Percentiles rank a stretch among this genome's conserved stretches.
phyloP scores from a whole-genome alignment of 352 stramenopile species.

The Pythium aristosporum region DNA sequence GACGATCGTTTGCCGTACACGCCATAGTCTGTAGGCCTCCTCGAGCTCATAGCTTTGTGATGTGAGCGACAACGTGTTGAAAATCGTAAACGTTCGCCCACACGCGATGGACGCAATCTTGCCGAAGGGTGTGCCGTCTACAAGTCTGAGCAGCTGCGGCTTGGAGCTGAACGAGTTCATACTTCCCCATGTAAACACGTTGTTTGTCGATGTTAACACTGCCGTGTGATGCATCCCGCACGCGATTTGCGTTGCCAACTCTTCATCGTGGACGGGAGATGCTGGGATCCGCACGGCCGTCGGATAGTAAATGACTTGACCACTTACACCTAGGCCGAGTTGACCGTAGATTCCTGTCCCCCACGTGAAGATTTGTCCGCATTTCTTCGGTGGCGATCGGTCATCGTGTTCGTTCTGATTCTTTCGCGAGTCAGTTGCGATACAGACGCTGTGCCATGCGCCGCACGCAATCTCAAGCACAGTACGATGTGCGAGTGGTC shows the following conservation, averaged over 20 bases:
- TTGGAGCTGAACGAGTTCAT: constrained; percentile 43
- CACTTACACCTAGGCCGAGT: constrained; percentile 40
- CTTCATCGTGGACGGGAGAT: constrained; percentile 37
- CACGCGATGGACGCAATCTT: constrained; percentile 61
- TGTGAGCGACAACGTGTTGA: constrained; percentile 61
- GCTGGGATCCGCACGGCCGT: constrained; percentile 35
- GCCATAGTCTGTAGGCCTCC: constrained; percentile 52
- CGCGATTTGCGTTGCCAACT: constrained; percentile 40
- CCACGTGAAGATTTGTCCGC: constrained; percentile 55
- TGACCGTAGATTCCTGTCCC: constrained; percentile 75
- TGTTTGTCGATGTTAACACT: constrained; percentile 46
- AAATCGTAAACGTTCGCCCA: constrained; percentile 70
- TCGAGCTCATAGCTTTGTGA: constrained; percentile 55
- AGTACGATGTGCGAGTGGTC: constrained; percentile 31
- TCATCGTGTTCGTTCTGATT: constrained; percentile 13
- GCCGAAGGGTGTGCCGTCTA: constrained; percentile 36
- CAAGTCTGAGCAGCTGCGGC: constrained; percentile 37
- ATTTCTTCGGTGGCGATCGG: not conserved
- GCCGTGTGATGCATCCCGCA: constrained; percentile 73
- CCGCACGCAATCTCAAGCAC: constrained; percentile 66
- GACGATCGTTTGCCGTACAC: constrained; percentile 39
- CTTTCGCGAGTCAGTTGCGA: constrained; percentile 30
- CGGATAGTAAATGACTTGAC: constrained; percentile 47
- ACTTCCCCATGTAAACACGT: constrained; percentile 72
- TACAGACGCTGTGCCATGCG: constrained; percentile 71